Evolutionary conservation across 2,329 filamentous ascomycete genomes (phyloP).

Genomic region (Leptodontidium sp.): DNA sequence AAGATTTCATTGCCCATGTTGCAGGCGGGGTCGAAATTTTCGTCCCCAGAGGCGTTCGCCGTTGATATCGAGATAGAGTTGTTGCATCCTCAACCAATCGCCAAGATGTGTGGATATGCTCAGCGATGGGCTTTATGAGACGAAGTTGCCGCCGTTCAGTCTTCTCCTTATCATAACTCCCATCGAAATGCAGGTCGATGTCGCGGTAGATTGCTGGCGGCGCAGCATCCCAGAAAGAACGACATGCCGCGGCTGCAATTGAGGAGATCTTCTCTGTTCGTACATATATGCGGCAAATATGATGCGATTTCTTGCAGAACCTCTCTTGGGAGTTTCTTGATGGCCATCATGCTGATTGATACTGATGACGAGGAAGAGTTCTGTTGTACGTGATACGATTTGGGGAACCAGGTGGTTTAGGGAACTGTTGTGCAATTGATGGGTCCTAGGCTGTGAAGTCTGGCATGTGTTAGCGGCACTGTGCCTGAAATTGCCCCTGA

Average conservation of each 20-base stretch:
- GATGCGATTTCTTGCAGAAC: slow-evolving; percentile 26
- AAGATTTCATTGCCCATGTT: slow-evolving; percentile 27
- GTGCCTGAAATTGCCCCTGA: neutral
- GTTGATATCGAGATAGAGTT: slow-evolving; percentile 29
- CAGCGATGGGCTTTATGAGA: slow-evolving; percentile 21
- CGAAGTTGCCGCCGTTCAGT: neutral
- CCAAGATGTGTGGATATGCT: slow-evolving; percentile 7
- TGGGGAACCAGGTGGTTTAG: neutral
- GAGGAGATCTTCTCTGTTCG: slow-evolving; percentile 8
- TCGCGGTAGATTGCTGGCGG: slow-evolving; percentile 15
- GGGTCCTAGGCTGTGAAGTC: neutral
- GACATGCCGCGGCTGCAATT: slow-evolving; percentile 24
- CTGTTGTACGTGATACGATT: neutral
- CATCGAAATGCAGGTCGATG: slow-evolving; percentile 16
- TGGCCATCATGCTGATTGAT: slow-evolving; percentile 9
- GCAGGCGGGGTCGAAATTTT: slow-evolving; percentile 29
- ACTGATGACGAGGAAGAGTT: neutral
- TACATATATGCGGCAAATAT: neutral
- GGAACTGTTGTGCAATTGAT: neutral
- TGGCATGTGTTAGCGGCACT: neutral
- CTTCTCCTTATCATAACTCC: neutral
- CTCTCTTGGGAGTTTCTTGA: slow-evolving; percentile 21
- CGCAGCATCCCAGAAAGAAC: slow-evolving; percentile 14
- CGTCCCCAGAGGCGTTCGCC: slow-evolving; percentile 18
- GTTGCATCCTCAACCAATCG: neutral